Evolutionary conservation across 176 grass and related monocot species (phyloP).

Genomic region (Bolboschoenus planiculmis): DNA sequence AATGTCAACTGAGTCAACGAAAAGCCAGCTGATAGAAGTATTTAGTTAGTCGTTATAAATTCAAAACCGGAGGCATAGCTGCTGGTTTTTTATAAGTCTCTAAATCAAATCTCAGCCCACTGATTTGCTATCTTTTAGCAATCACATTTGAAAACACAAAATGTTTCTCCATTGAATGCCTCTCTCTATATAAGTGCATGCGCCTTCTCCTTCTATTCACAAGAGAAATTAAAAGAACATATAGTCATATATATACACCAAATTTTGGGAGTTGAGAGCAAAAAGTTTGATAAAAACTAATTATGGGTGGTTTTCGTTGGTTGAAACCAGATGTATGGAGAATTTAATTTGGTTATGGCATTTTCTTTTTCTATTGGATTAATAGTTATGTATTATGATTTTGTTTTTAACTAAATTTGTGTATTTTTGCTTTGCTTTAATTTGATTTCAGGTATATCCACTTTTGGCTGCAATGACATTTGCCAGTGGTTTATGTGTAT

Average conservation of each 20-base stretch:
- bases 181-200: background rate
- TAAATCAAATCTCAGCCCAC: constrained; percentile 18
- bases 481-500: constrained; percentile 14
- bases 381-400: background rate
- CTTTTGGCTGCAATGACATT: constrained; percentile 29
- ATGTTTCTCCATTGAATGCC: background rate
- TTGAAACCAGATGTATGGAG: constrained; percentile 16
- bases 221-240: background rate
- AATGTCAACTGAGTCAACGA: constrained; percentile 15
- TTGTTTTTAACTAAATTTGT: background rate
- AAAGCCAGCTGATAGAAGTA: background rate
- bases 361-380: background rate
- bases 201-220: background rate
- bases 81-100: constrained; percentile 6
- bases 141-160: background rate
- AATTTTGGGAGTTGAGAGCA: background rate
- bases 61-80: constrained; percentile 14
- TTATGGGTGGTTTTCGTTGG: constrained; percentile 16
- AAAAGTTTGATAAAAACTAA: background rate
- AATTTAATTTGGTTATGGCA: background rate
- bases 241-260: background rate
- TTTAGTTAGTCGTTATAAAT: background rate
- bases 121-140: background rate
- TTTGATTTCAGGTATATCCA: constrained; percentile 29
- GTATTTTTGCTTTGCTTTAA: background rate